Evolutionary conservation across 768 basidiomycete species (phyloP), one percentile per base, ranked within the genome.

Genomic region (Fomitopsis serialis): DNA sequence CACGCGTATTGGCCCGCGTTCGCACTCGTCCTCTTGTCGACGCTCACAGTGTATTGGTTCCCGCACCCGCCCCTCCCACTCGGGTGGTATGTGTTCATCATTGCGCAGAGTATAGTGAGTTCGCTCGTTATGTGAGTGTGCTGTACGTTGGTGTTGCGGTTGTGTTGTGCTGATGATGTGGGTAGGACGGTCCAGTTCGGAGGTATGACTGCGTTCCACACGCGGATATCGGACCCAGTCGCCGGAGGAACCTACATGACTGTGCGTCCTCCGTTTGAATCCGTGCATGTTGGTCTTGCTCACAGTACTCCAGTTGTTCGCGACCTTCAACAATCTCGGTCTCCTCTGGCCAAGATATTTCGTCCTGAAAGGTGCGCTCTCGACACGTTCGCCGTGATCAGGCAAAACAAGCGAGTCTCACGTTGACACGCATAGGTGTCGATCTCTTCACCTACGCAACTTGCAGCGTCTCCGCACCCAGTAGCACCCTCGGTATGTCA

Each of bases 221-320:
- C 94, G 3, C 83, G 89, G 50, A 85, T 99, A 36, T 93, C 97
- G 0, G 97, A 99, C 65, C 97, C 97, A 0, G 65, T 97, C 12
- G 97, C 98, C 50, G 97, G 97, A 25, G 97, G 97, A 48, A 99
- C 97, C 0, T 99, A 99, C 69, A 99, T 99, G 97, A 99, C 97
- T 12, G 95, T 94, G 62, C 58, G 84, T 71, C 27, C 10, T n/a
- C 24, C 44, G 2, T 44, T 17, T 7, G n/a, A 2, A 12, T 5
- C 29, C 37, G 15, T 5, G 29, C 29, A 40, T 19, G 15, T 19
- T 4, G 6, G 34, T 29, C 23, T 10, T 5, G 8, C 35, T 44
- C 6, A 24, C 40, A 29, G 23, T 45, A 27, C 35, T 37, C 45
- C 42, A 51, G 50, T 23, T 51, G 23, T 19, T 25, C 2, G 3